These are phyloP conservation scores for Polyporus tsugae DNA, from an alignment of 1,284 basidiomycete species.

Conservation along the genomic window DNA sequence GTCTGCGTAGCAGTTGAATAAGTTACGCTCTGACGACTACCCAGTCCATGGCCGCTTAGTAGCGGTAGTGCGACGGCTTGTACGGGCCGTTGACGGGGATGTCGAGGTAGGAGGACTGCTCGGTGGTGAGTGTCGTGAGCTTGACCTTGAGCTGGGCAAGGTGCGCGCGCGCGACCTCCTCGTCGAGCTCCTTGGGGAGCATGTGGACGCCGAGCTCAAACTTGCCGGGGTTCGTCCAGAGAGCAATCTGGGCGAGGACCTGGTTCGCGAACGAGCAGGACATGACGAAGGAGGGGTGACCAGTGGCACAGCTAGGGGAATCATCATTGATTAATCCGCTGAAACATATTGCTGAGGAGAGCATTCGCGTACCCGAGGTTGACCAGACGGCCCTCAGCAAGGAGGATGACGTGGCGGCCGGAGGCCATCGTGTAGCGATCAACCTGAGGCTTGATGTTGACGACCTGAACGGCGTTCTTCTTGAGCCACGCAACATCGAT, in stretches of 20 bases:
- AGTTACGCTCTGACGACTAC: constrained; percentile 24
- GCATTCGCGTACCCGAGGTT: constrained; percentile 85
- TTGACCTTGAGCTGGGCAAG: constrained; percentile 92
- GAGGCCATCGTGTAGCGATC: constrained; percentile 95
- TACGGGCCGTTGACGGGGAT: constrained; percentile 91
- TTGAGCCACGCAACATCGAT: constrained; percentile 99
- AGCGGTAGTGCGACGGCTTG: constrained; percentile 89
- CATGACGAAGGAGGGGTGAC: constrained; percentile 98
- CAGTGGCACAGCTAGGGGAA: constrained; percentile 74
- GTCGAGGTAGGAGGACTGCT: constrained; percentile 93
- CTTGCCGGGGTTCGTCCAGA: constrained; percentile 92
- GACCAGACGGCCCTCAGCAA: constrained; percentile 98
- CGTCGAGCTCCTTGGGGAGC: constrained; percentile 97
- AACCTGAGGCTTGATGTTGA: constrained; percentile 99
- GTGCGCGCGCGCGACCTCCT: constrained; percentile 98
- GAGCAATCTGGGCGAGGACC: constrained; percentile 97
- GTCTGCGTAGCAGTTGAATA: constrained; percentile 30
- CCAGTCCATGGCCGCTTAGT: constrained; percentile 43
- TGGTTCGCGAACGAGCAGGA: constrained; percentile 99
- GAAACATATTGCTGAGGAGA: not conserved
- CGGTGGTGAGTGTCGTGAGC: constrained; percentile 82
- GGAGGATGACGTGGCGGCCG: constrained; percentile 95
- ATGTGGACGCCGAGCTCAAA: constrained; percentile 97
- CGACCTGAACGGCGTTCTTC: constrained; percentile 84
- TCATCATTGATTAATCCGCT: constrained; percentile 8